These are phyloP conservation scores for Tillandsia fasciculata DNA, from an alignment of 176 grass and related monocot species.

Conservation along the genomic window DNA sequence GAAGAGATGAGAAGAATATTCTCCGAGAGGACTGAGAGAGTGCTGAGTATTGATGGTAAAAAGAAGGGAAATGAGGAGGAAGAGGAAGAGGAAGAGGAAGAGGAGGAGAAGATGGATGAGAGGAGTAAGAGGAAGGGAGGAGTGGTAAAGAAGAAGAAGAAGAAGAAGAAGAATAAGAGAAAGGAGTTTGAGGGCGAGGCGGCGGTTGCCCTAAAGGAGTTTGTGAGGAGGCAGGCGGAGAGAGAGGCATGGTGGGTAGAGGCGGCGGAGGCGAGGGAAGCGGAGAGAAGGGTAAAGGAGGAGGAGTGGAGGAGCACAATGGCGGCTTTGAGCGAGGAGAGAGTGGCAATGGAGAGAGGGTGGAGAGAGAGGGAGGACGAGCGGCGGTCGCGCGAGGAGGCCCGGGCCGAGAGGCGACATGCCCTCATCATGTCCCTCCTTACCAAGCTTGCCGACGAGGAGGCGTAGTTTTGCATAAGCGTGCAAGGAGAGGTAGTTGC, in stretches of 20 bases:
- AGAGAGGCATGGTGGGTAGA: slow-evolving; percentile 82
- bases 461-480: slow-evolving; percentile 13
- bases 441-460: slow-evolving; percentile 47
- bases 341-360: slow-evolving; percentile 43
- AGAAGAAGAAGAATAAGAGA: slow-evolving; percentile 27
- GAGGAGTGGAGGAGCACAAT: slow-evolving; percentile 73
- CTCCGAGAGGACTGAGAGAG: slow-evolving; percentile 30
- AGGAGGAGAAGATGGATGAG: slow-evolving; percentile 22
- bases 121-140: neutral
- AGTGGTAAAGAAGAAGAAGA: slow-evolving; percentile 13
- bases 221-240: slow-evolving; percentile 68
- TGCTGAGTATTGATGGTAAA: slow-evolving; percentile 28
- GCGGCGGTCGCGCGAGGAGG: slow-evolving; percentile 52
- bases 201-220: slow-evolving; percentile 58
- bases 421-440: slow-evolving; percentile 52
- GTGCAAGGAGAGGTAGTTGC: no score
- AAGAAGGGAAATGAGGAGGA: slow-evolving; percentile 22
- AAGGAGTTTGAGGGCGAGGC: slow-evolving; percentile 39
- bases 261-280: slow-evolving; percentile 63
- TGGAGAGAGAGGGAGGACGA: slow-evolving; percentile 81
- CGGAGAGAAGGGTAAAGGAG: slow-evolving; percentile 51
- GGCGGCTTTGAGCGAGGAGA: slow-evolving; percentile 65
- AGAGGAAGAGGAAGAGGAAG: slow-evolving; percentile 20
- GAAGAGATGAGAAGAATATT: slow-evolving; percentile 72
- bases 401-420: slow-evolving; percentile 61